Percentiles rank a stretch among this genome's conserved stretches.
Conservation (phyloP, 306 rosid species). For the Bauhinia variegata region DNA sequence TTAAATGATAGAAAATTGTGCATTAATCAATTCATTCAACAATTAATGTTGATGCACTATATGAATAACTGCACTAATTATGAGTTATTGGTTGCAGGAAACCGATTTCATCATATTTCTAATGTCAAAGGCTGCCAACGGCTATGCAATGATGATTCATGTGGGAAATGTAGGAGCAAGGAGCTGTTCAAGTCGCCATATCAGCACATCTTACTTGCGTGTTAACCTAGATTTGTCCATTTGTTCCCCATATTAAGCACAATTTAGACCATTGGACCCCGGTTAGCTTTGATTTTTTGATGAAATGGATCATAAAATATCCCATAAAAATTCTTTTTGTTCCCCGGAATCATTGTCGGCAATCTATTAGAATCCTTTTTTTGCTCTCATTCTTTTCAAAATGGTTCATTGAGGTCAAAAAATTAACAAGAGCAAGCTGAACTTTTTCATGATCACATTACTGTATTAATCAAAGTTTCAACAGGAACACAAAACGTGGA, state of each 20-base stretch:
- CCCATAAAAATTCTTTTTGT: conserved; percentile 27
- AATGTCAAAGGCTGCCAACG: conserved; percentile 33
- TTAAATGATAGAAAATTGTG: no score
- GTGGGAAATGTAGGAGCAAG: conserved; percentile 38
- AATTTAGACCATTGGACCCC: conserved; percentile 31
- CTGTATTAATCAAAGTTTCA: conserved; percentile 35
- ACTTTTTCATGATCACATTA: conserved; percentile 30
- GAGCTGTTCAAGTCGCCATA: conserved; percentile 34
- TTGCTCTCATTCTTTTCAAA: conserved; percentile 23
- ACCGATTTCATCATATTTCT: no score
- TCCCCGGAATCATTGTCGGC: conserved; percentile 32
- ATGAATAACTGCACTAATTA: no score
- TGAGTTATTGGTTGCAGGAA: no score
- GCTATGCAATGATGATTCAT: conserved; percentile 34
- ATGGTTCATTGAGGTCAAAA: conserved; percentile 49
- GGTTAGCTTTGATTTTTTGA: conserved; percentile 31
- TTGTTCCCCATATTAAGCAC: conserved; percentile 42
- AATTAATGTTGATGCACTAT: no score
- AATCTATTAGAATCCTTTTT: conserved; percentile 28
- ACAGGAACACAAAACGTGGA: conserved; percentile 42
- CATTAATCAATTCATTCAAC: no score
- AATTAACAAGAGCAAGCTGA: conserved; percentile 34
- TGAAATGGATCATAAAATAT: conserved; percentile 12
- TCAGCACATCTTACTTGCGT: conserved; percentile 28
- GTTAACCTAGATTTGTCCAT: conserved; percentile 23